Evolutionary conservation across 2,329 filamentous ascomycete genomes (phyloP), one percentile per base, ranked within the genome.

Genomic region (Pseudogymnoascus sp.): DNA sequence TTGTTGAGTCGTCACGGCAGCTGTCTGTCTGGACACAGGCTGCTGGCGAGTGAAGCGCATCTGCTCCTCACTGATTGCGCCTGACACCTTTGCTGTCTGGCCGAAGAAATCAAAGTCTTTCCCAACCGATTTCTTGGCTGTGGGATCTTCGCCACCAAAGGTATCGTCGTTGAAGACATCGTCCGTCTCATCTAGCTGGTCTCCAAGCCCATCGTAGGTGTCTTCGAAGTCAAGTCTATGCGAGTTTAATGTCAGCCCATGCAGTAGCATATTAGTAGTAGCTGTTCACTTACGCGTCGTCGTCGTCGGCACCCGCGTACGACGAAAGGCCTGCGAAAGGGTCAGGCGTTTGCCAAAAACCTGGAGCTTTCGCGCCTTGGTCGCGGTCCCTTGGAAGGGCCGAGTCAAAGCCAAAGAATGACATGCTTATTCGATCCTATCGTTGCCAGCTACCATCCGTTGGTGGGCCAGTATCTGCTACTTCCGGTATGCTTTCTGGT

Each of bases 91-190:
- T 63, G 92, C 92, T 6, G 94, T 99, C 71, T 90, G 87, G 41
- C 92, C 92, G 67, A 95, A 96, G 77, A 97, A 99, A 75, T 99
- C 94, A 71, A 97, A 97, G 75, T 99, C 93, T 74, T 90, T 95
- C 72, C 92, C 92, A 64, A 94, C 84, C 10, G 79, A 70, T 68
- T 81, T 75, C 69, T 77, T 74, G 35, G 76, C 76, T 61, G 74
- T 79, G 31, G 80, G 75, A 35, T 75, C 76, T 63, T 79, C 81
- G 63, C 75, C 76, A 26, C 84, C 90, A 73, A 99, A 99, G 1
- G 94, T 99, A 73, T 97, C 94, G 70, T 97, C 91, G 75, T 99
- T 99, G 81, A 97, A 91, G 60, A 84, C 91, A 79, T 99, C 94
- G 71, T 93, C 90, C 19, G 90, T 88, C 73, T 99, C 93, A 70